Conservation (phyloP, 2,329 filamentous ascomycete genomes). For the Aspergillus sp. region DNA sequence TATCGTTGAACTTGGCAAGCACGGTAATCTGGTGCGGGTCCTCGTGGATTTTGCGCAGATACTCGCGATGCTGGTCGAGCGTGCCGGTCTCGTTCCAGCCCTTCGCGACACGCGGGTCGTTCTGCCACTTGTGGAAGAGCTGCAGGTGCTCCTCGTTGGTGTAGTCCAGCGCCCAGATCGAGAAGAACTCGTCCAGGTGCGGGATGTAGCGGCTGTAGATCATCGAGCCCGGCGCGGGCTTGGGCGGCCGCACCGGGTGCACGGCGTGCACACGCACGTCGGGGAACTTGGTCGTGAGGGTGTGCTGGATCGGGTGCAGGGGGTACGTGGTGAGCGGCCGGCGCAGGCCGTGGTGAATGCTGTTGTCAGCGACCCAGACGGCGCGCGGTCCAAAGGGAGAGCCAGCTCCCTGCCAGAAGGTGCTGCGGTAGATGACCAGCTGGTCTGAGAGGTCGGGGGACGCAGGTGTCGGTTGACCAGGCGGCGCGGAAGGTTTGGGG, state of each 20-base stretch:
- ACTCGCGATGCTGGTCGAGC: constrained; percentile 68
- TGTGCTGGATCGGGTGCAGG: constrained; percentile 30
- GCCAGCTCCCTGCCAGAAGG: constrained; percentile 69
- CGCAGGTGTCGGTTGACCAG: constrained; percentile 31
- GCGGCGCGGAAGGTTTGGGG: constrained; percentile 39
- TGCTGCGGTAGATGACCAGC: constrained; percentile 50
- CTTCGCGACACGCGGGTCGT: constrained; percentile 73
- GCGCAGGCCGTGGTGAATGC: constrained; percentile 21
- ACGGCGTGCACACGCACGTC: constrained; percentile 54
- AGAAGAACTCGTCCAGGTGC: constrained; percentile 71
- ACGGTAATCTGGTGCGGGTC: constrained; percentile 71
- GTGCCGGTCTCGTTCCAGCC: constrained; percentile 78
- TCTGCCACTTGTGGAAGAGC: constrained; percentile 77
- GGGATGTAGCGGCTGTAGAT: constrained; percentile 77
- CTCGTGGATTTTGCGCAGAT: constrained; percentile 64
- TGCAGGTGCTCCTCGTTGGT: constrained; percentile 60
- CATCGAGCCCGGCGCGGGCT: constrained; percentile 66
- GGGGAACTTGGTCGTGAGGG: constrained; percentile 48
- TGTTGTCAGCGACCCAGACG: constrained; percentile 55
- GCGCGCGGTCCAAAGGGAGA: constrained; percentile 64
- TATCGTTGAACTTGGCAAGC: constrained; percentile 67
- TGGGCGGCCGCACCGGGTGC: constrained; percentile 69
- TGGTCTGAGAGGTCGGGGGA: constrained; percentile 36
- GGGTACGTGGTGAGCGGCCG: constrained; percentile 25
- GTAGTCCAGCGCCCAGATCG: constrained; percentile 69